These are phyloP conservation scores for Kluyveromyces wickerhamii DNA, from an alignment of 805 yeast species.

Conservation along the genomic window DNA sequence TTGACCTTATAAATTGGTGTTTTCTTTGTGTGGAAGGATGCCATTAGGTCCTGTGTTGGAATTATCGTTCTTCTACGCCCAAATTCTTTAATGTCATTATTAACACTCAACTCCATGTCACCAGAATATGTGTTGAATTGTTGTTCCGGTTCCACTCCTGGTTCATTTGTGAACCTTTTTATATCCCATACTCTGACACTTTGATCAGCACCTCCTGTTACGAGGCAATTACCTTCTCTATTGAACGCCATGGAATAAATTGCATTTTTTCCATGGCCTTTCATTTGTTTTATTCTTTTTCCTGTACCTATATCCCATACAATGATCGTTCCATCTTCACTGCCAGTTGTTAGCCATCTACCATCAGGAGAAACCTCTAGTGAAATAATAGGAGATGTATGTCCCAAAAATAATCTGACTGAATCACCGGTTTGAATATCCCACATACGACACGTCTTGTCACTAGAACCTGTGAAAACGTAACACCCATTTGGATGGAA, in stretches of 20 bases:
- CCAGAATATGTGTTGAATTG: constrained; percentile 35
- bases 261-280: constrained; percentile 87
- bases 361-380: constrained; percentile 95
- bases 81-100: constrained; percentile 37
- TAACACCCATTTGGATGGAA: constrained; percentile 97
- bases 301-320: constrained; percentile 96
- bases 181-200: constrained; percentile 96
- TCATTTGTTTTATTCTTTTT: constrained; percentile 78
- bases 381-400: constrained; percentile 78
- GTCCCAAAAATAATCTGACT: constrained; percentile 88
- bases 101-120: constrained; percentile 26
- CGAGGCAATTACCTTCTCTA: constrained; percentile 79
- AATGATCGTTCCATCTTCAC: constrained; percentile 82
- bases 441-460: constrained; percentile 97
- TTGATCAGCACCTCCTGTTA: constrained; percentile 88
- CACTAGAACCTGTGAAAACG: constrained; percentile 90
- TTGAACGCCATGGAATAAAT: constrained; percentile 80
- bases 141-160: constrained; percentile 71
- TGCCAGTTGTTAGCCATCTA: constrained; percentile 90
- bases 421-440: constrained; percentile 83
- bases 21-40: constrained; percentile 86
- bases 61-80: constrained; percentile 59
- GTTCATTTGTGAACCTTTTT: constrained; percentile 73
- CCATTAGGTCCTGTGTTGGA: constrained; percentile 86
- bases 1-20: constrained; percentile 92